Percentiles rank a stretch among this genome's conserved stretches.
These are phyloP conservation scores for Saussurea involucrata DNA, from an alignment of 129 eudicot genomes.

Conservation along the genomic window DNA sequence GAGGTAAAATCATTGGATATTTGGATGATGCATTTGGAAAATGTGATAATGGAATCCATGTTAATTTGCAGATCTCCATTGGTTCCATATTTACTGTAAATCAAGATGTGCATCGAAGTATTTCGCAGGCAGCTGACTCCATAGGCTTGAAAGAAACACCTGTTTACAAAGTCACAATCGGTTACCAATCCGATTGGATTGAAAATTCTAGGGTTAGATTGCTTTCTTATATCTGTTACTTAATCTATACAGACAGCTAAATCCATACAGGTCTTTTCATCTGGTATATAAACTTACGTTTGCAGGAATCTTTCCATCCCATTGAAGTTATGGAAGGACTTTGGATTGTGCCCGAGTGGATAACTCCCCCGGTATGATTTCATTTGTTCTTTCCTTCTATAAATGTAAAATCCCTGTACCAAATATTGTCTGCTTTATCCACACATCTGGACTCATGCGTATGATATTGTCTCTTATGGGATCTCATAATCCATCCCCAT, in stretches of 20 bases:
- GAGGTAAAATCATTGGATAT: conserved; percentile 36
- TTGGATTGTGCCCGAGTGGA: conserved; percentile 97
- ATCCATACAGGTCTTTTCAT: not conserved
- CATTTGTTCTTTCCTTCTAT: not conserved
- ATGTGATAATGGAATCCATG: not conserved
- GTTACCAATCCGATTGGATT: conserved; percentile 82
- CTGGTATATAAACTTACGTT: conserved; percentile 4
- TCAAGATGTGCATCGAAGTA: conserved; percentile 62
- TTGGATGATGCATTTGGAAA: not conserved
- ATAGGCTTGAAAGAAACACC: conserved; percentile 73
- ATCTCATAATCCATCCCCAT: not conserved
- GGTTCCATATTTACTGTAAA: conserved; percentile 59
- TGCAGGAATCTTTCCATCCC: conserved; percentile 83
- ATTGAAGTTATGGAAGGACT: conserved; percentile 70
- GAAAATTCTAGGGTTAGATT: conserved; percentile 56
- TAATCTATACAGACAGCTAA: not conserved
- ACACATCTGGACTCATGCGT: not conserved
- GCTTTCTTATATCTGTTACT: not conserved
- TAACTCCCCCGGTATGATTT: conserved; percentile 68
- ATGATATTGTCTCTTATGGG: not conserved
- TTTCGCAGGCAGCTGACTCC: conserved; percentile 70
- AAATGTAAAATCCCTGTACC: not conserved
- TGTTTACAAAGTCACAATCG: conserved; percentile 50
- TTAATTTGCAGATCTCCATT: conserved; percentile 60
- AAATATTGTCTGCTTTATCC: not conserved